phyloP scores from a whole-genome alignment of 306 rosid species.

The Glycine latifolia region DNA sequence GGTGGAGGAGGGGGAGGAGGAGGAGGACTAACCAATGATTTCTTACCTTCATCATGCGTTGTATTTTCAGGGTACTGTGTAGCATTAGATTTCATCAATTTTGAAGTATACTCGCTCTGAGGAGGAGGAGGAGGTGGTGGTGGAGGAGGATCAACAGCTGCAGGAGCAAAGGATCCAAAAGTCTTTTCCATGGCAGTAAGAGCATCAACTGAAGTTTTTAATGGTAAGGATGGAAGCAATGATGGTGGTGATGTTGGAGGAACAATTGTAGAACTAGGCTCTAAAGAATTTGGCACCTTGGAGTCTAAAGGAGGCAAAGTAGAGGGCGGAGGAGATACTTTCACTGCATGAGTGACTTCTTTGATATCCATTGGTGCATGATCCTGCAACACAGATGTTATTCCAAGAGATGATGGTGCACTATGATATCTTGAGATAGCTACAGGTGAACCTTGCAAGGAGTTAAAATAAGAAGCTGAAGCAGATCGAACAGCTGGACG shows the following conservation, averaged over 20 bases:
- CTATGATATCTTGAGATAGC: constrained; percentile 70
- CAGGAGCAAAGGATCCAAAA: constrained; percentile 39
- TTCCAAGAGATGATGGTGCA: constrained; percentile 83
- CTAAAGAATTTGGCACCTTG: constrained; percentile 49
- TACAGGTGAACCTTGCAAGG: constrained; percentile 71
- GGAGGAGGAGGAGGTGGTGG: constrained; percentile 39
- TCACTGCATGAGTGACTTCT: constrained; percentile 54
- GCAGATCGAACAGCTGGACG: constrained; percentile 63
- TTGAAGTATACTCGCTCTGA: constrained; percentile 43
- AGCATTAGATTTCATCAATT: constrained; percentile 34
- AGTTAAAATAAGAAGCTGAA: constrained; percentile 60
- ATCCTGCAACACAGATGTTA: constrained; percentile 87
- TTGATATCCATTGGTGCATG: constrained; percentile 54
- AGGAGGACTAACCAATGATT: constrained; percentile 43
- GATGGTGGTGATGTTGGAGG: constrained; percentile 47
- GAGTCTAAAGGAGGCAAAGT: constrained; percentile 45
- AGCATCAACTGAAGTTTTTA: constrained; percentile 51
- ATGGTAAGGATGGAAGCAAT: constrained; percentile 41
- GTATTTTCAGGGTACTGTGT: constrained; percentile 41
- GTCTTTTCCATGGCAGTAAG: constrained; percentile 41
- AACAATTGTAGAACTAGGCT: constrained; percentile 47
- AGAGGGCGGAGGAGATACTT: constrained; percentile 46
- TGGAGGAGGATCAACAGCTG: constrained; percentile 15
- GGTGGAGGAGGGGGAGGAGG: constrained; percentile 29
- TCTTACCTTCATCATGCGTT: constrained; percentile 44